These are phyloP conservation scores for Hymenoscyphus albidus DNA, from an alignment of 2,329 filamentous ascomycete genomes.

Conservation along the genomic window DNA sequence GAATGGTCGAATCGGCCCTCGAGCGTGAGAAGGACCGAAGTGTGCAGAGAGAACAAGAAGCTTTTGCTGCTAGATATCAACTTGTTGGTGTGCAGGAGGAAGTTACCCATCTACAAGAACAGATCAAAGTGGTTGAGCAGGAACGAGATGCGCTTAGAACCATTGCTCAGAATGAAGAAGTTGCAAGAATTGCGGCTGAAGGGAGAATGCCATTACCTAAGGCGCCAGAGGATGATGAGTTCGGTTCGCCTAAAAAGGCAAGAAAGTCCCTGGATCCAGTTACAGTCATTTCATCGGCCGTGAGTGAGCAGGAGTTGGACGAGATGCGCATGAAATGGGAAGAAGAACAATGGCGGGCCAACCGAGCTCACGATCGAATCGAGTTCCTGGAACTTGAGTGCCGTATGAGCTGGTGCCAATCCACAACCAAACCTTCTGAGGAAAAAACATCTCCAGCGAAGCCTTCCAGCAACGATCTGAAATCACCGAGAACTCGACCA, in stretches of 20 bases:
- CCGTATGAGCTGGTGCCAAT: slow-evolving; percentile 62
- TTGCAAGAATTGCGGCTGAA: slow-evolving; percentile 68
- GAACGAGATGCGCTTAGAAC: slow-evolving; percentile 73
- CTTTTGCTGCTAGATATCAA: slow-evolving; percentile 63
- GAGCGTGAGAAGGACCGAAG: slow-evolving; percentile 61
- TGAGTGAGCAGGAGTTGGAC: slow-evolving; percentile 45
- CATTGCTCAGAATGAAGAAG: slow-evolving; percentile 68
- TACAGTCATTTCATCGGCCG: slow-evolving; percentile 50
- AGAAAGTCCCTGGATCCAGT: slow-evolving; percentile 45
- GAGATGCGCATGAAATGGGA: slow-evolving; percentile 43
- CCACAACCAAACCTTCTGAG: slow-evolving; percentile 36
- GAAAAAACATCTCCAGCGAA: slow-evolving; percentile 1
- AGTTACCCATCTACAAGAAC: slow-evolving; percentile 59
- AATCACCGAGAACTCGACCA: slow-evolving; percentile 10
- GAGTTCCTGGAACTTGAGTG: slow-evolving; percentile 76
- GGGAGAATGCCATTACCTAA: slow-evolving; percentile 63
- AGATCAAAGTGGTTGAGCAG: slow-evolving; percentile 63
- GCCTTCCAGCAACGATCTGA: not conserved
- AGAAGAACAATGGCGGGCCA: slow-evolving; percentile 53
- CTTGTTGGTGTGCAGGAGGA: slow-evolving; percentile 64
- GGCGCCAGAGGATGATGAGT: slow-evolving; percentile 55
- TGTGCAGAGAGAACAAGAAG: slow-evolving; percentile 62
- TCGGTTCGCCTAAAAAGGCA: slow-evolving; percentile 56
- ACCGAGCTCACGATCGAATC: slow-evolving; percentile 67
- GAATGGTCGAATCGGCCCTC: slow-evolving; percentile 55